phyloP scores from a whole-genome alignment of 1,284 basidiomycete genomes.

The Butyriboletus regius region DNA sequence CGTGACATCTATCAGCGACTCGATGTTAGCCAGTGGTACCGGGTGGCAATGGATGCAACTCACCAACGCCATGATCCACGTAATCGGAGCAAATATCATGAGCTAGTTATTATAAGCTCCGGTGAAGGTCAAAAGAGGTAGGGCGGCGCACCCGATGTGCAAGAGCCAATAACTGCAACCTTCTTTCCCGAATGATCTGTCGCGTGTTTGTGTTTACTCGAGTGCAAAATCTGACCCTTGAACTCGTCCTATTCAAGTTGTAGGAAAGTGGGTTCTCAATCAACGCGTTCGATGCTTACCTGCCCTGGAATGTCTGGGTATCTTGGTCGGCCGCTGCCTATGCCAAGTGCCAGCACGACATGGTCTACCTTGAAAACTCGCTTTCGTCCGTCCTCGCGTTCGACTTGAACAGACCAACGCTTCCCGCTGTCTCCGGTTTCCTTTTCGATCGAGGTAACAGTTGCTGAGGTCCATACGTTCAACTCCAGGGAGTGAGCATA shows the following conservation, averaged over 20 bases:
- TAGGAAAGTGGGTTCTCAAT: conserved; percentile 11
- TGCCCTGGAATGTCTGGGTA: conserved; percentile 35
- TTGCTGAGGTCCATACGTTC: conserved; percentile 41
- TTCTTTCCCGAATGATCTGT: conserved; percentile 51
- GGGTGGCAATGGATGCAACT: neutral
- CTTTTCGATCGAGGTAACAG: conserved; percentile 31
- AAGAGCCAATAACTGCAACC: conserved; percentile 55
- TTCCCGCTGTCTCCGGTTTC: conserved; percentile 26
- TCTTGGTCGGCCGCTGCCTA: conserved; percentile 36
- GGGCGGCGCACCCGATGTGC: conserved; percentile 45
- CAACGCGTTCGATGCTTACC: conserved; percentile 6
- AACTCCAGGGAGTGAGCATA: conserved; percentile 43
- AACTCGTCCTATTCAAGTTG: conserved; percentile 40
- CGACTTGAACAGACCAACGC: conserved; percentile 38
- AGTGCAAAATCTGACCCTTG: conserved; percentile 52
- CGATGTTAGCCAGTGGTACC: neutral
- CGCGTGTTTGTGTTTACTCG: conserved; percentile 44
- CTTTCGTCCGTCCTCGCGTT: conserved; percentile 27
- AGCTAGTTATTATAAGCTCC: conserved; percentile 15
- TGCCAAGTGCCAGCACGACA: conserved; percentile 40
- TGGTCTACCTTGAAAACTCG: conserved; percentile 35
- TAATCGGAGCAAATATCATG: conserved; percentile 30
- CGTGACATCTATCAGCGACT: conserved; percentile 42
- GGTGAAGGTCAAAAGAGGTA: neutral
- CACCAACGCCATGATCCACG: conserved; percentile 27